Conservation (phyloP, 306 rosid species). For the Quillaja saponaria region DNA sequence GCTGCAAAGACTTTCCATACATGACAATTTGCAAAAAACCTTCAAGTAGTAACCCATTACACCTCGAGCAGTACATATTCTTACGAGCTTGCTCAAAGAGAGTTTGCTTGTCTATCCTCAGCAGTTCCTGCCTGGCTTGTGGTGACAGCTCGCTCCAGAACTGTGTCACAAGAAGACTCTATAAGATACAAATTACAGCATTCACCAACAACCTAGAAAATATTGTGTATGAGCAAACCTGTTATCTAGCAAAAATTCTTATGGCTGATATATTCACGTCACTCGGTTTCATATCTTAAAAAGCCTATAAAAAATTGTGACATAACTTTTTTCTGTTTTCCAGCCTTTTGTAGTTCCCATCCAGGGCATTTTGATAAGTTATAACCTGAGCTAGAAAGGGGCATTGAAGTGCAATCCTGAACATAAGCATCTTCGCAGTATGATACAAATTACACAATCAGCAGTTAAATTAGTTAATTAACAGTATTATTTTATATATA, state of each 20-base stretch:
- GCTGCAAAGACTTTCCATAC: conserved; percentile 92
- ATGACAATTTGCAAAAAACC: conserved; percentile 94
- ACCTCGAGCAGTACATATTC: conserved; percentile 98
- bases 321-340: too few relatives aligned
- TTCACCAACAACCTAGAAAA: neutral
- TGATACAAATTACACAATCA: conserved; percentile 11
- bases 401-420: conserved; percentile 4
- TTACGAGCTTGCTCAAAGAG: conserved; percentile 98
- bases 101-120: conserved; percentile 94
- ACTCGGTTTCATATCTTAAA: too few relatives aligned
- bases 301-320: too few relatives aligned
- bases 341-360: too few relatives aligned
- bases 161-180: conserved; percentile 45
- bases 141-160: conserved; percentile 82
- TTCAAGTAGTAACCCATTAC: conserved; percentile 96
- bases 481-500: conserved; percentile 4
- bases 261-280: too few relatives aligned
- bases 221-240: too few relatives aligned
- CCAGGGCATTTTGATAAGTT: conserved; percentile 2
- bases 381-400: conserved; percentile 7
- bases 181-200: conserved; percentile 19
- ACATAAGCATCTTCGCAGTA: neutral
- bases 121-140: conserved; percentile 75
- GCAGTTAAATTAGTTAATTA: neutral
- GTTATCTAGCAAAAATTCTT: too few relatives aligned